These are phyloP conservation scores for Aspergillus fumigatus DNA, from an alignment of 2,329 filamentous ascomycete species.

Conservation along the genomic window DNA sequence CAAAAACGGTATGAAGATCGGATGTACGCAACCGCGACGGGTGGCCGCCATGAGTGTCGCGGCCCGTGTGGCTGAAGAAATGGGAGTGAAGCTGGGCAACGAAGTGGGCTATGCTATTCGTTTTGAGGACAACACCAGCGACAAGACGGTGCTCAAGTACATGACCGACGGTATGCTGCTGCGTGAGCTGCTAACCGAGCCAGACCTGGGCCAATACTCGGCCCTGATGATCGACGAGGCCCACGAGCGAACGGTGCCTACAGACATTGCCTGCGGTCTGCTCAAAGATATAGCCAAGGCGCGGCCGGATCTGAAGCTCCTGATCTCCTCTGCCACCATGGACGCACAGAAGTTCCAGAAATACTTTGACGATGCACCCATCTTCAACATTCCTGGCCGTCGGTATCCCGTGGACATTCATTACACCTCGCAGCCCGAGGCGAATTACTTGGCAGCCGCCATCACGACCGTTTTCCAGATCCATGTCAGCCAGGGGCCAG, in stretches of 20 bases:
- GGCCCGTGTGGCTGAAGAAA: constrained; percentile 91
- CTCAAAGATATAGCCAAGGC: constrained; percentile 83
- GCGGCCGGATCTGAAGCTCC: constrained; percentile 77
- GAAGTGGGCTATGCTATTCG: constrained; percentile 94
- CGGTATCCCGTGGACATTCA: constrained; percentile 87
- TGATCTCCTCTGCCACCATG: constrained; percentile 93
- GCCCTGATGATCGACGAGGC: constrained; percentile 96
- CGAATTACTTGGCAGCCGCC: constrained; percentile 86
- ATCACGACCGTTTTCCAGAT: constrained; percentile 95
- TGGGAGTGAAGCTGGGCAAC: constrained; percentile 81
- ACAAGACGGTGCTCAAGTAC: constrained; percentile 90
- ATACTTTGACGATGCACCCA: constrained; percentile 89
- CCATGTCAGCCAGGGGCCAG: constrained; percentile 76
- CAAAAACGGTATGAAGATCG: constrained; percentile 76
- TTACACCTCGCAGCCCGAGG: constrained; percentile 85
- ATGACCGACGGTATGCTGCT: constrained; percentile 97
- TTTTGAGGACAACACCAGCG: constrained; percentile 87
- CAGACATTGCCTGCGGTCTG: constrained; percentile 82
- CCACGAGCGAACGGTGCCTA: constrained; percentile 87
- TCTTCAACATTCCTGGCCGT: constrained; percentile 90
- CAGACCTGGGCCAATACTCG: constrained; percentile 75
- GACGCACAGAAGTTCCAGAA: constrained; percentile 87
- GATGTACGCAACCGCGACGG: constrained; percentile 88
- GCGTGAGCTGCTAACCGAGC: constrained; percentile 83
- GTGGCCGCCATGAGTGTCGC: constrained; percentile 98